A percentile compares a stretch with the other conserved stretches of the same genome.
Evolutionary conservation across 2,329 filamentous ascomycete species (phyloP).

Genomic region (Trichoderma sp.): DNA sequence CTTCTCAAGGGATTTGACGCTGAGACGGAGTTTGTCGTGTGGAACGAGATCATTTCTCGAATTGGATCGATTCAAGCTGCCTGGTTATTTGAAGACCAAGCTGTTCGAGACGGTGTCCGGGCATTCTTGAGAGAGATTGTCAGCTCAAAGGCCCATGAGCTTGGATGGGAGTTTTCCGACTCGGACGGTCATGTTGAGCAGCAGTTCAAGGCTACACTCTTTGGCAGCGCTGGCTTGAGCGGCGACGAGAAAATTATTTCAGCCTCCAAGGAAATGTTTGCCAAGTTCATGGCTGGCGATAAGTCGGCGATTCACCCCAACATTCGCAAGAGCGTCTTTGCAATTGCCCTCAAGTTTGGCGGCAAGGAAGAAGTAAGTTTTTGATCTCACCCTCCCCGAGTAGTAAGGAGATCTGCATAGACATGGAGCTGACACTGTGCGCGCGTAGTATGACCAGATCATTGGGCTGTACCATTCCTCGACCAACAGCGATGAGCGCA

Average conservation of each 20-base stretch:
- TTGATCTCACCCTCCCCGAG: background rate
- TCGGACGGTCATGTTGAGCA: slow-evolving; percentile 85
- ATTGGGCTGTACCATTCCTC: slow-evolving; percentile 73
- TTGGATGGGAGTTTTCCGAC: slow-evolving; percentile 85
- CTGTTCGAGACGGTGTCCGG: slow-evolving; percentile 72
- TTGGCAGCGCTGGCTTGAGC: slow-evolving; percentile 75
- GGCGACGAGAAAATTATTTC: slow-evolving; percentile 76
- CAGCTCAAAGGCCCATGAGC: slow-evolving; percentile 74
- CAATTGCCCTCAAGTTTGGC: slow-evolving; percentile 78
- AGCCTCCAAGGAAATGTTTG: slow-evolving; percentile 86
- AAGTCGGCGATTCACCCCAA: slow-evolving; percentile 84
- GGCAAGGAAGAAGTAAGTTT: slow-evolving; percentile 70
- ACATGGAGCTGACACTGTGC: slow-evolving; percentile 17
- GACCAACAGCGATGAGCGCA: slow-evolving; percentile 74
- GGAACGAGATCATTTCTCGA: slow-evolving; percentile 84
- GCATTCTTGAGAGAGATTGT: slow-evolving; percentile 78
- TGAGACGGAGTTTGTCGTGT: slow-evolving; percentile 88
- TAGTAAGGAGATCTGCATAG: background rate
- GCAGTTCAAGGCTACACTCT: slow-evolving; percentile 91
- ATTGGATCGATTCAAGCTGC: slow-evolving; percentile 76
- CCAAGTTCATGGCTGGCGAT: slow-evolving; percentile 77
- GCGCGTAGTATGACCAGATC: slow-evolving; percentile 66
- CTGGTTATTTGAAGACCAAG: slow-evolving; percentile 75
- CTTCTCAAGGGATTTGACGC: slow-evolving; percentile 80
- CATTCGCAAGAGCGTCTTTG: slow-evolving; percentile 81